phyloP scores from a whole-genome alignment of 1,284 basidiomycete species.

The Pisolithus thermaeus region DNA sequence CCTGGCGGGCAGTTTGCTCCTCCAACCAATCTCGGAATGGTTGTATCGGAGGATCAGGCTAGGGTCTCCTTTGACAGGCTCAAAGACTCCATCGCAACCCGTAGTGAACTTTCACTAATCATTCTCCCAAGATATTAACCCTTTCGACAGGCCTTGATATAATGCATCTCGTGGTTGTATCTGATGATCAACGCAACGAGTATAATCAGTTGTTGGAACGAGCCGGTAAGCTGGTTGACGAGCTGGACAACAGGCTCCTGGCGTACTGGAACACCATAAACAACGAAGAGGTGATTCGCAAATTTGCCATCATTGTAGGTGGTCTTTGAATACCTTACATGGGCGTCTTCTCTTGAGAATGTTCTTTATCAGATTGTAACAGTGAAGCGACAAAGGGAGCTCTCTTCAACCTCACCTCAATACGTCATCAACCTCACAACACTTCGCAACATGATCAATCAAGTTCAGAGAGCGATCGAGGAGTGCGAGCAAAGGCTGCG shows the following conservation, averaged over 20 bases:
- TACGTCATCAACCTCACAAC: conserved; percentile 43
- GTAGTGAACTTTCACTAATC: conserved; percentile 24
- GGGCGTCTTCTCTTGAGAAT: conserved; percentile 4
- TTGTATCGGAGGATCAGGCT: conserved; percentile 27
- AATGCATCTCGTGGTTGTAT: conserved; percentile 31
- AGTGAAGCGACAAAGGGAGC: conserved; percentile 44
- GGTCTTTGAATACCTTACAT: conserved; percentile 15
- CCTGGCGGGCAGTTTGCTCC: conserved; percentile 10
- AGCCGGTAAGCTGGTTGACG: conserved; percentile 35
- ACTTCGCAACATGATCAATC: conserved; percentile 43
- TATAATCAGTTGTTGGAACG: conserved; percentile 48
- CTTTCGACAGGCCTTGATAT: conserved; percentile 13
- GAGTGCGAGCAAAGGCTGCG: conserved; percentile 30
- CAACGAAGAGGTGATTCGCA: conserved; percentile 41
- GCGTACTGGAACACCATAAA: conserved; percentile 41
- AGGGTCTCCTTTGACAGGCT: conserved; percentile 26
- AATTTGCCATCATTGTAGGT: conserved; percentile 49
- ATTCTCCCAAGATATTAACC: conserved; percentile 13
- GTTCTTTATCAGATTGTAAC: conserved; percentile 39
- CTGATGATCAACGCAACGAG: conserved; percentile 45
- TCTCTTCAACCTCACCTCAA: conserved; percentile 41
- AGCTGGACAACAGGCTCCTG: conserved; percentile 47
- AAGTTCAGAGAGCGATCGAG: conserved; percentile 39
- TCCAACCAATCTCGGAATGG: conserved; percentile 9
- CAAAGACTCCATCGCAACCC: conserved; percentile 28